phyloP scores from a whole-genome alignment of 768 basidiomycete genomes.

The Kwoniella dendrophila region DNA sequence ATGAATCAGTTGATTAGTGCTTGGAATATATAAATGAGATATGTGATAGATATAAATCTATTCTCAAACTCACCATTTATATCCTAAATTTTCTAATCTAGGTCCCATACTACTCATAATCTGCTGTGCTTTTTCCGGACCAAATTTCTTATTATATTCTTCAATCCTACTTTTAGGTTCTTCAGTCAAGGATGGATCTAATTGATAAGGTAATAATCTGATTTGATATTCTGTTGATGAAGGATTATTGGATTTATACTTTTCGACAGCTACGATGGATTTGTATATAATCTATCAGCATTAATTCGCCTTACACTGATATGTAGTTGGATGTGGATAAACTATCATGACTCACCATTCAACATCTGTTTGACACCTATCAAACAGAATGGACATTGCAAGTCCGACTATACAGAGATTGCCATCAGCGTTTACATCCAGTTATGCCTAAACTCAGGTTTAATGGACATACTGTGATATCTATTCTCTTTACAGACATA shows the following conservation, averaged over 20 bases:
- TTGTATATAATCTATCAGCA: neutral
- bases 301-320: neutral
- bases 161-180: constrained; percentile 35
- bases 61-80: constrained; percentile 61
- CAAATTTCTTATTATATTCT: constrained; percentile 57
- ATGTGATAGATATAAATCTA: neutral
- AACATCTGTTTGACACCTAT: constrained; percentile 38
- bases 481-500: constrained; percentile 30
- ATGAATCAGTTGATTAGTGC: neutral
- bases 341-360: constrained; percentile 14
- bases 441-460: neutral
- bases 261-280: constrained; percentile 25
- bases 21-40: neutral
- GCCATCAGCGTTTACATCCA: neutral
- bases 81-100: constrained; percentile 64
- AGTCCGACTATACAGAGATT: constrained; percentile 29
- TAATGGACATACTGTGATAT: constrained; percentile 29
- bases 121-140: constrained; percentile 60
- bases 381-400: constrained; percentile 45
- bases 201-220: constrained; percentile 61
- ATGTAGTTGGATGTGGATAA: neutral
- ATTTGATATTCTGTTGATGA: constrained; percentile 56
- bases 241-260: constrained; percentile 53
- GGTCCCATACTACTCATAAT: constrained; percentile 63
- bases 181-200: constrained; percentile 57